Conservation (phyloP, 1,139 yeast species). For the Diutina rugosa region DNA sequence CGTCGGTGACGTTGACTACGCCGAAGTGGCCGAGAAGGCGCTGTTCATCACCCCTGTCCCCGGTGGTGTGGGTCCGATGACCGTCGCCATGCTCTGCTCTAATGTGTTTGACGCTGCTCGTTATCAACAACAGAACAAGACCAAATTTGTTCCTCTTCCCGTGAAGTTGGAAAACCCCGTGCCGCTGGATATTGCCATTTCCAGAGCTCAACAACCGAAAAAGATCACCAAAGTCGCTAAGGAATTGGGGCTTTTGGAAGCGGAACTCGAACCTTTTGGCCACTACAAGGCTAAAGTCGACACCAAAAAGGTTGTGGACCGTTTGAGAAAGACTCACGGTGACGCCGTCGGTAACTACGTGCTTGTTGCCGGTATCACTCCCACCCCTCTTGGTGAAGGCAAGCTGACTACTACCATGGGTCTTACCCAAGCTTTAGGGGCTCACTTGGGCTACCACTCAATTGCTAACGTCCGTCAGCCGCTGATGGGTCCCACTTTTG, state of each 20-base stretch:
- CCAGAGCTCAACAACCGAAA: conserved; percentile 83
- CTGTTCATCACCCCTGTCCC: conserved; percentile 90
- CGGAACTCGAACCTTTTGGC: conserved; percentile 87
- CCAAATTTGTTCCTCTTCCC: conserved; percentile 47
- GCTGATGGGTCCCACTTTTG: conserved; percentile 98
- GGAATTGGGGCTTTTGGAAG: conserved; percentile 72
- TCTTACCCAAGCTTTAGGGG: conserved; percentile 90
- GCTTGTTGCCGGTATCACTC: conserved; percentile 94
- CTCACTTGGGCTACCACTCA: conserved; percentile 64
- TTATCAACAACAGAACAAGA: conserved; percentile 27
- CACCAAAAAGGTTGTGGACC: conserved; percentile 30
- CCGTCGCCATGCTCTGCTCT: conserved; percentile 89
- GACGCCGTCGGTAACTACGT: conserved; percentile 67
- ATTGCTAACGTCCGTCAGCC: conserved; percentile 98
- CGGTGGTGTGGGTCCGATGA: conserved; percentile 99
- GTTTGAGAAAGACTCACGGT: conserved; percentile 48
- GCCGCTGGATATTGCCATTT: conserved; percentile 89
- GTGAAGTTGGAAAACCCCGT: conserved; percentile 65
- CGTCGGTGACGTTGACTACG: conserved; percentile 91
- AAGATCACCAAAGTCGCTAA: conserved; percentile 67
- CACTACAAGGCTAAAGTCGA: conserved; percentile 86
- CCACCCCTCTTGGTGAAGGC: conserved; percentile 98
- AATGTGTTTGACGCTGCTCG: conserved; percentile 81
- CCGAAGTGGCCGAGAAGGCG: conserved; percentile 41
- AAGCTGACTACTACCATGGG: conserved; percentile 97